Percentiles rank a stretch among this genome's conserved stretches.
These are phyloP conservation scores for Planoprotostelium fungivorum DNA, from an alignment of 78 protist genomes.

Conservation along the genomic window DNA sequence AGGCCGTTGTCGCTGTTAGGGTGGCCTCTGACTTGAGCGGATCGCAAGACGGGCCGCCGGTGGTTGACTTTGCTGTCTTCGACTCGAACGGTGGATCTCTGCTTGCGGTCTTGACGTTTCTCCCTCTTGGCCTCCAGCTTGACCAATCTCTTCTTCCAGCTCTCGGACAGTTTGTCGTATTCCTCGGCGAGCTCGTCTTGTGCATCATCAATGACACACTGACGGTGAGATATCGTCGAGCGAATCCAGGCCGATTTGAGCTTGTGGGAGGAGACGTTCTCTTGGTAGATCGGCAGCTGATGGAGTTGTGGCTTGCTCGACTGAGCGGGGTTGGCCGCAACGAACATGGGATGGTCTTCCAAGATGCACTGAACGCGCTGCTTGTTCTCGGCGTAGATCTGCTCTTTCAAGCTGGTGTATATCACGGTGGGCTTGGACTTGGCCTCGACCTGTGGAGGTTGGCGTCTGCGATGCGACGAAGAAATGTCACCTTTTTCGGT, in stretches of 20 bases:
- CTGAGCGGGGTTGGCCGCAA: background rate
- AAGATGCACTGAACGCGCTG: background rate
- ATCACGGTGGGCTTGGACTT: no score
- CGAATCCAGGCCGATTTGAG: background rate
- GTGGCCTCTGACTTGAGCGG: no score
- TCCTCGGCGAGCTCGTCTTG: background rate
- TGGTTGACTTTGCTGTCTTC: background rate
- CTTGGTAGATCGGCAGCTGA: background rate
- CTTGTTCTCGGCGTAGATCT: background rate
- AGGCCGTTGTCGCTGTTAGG: no score
- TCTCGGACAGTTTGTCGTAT: background rate
- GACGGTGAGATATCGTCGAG: no score
- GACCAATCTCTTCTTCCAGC: background rate
- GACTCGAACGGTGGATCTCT: background rate
- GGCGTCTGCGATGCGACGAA: no score
- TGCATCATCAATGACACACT: background rate
- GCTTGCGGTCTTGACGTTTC: background rate
- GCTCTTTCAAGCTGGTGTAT: background rate
- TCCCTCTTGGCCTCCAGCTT: background rate
- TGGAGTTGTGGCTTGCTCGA: background rate
- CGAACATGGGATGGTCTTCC: background rate
- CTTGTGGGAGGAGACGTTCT: background rate
- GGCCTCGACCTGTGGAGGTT: no score
- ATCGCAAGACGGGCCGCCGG: no score
- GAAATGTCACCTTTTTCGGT: background rate